A percentile compares a stretch with the other conserved stretches of the same genome.
These are phyloP conservation scores for Noccaea caerulescens DNA, from an alignment of 345 rosid genomes.

Conservation along the genomic window DNA sequence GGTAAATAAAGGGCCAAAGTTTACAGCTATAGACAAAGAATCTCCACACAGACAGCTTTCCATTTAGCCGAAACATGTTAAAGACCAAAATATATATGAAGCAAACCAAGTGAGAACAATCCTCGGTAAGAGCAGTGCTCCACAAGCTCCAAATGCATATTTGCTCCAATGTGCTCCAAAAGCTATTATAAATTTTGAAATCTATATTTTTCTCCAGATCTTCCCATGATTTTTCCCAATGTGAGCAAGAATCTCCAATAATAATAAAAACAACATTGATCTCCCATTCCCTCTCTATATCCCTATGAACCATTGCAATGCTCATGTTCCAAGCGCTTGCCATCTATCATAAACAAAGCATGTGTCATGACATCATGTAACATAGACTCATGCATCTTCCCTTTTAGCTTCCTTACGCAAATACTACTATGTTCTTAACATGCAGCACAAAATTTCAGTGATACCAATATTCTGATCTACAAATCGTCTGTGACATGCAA, in stretches of 20 bases:
- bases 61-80: conserved; percentile 37
- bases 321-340: conserved; percentile 95
- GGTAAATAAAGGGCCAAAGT: conserved; percentile 28
- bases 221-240: conserved; percentile 59
- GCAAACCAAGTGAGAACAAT: conserved; percentile 96
- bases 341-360: conserved; percentile 97
- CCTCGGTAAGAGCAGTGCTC: conserved; percentile 88
- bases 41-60: conserved; percentile 42
- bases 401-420: conserved; percentile 49
- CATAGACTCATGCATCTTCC: conserved; percentile 66
- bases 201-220: conserved; percentile 59
- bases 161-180: conserved; percentile 87
- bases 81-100: conserved; percentile 55
- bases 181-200: conserved; percentile 71
- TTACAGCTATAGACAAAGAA: conserved; percentile 35
- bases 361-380: conserved; percentile 81
- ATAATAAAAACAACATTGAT: conserved; percentile 66
- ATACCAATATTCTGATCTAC: not conserved
- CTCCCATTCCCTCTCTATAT: conserved; percentile 93
- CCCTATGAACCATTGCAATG: conserved; percentile 93
- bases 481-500: not conserved
- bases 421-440: not conserved
- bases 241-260: conserved; percentile 82
- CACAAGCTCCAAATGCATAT: conserved; percentile 84
- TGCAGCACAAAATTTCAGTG: not conserved